phyloP scores from a whole-genome alignment of 352 stramenopile genomes.

The Pythium scleroteichum region DNA sequence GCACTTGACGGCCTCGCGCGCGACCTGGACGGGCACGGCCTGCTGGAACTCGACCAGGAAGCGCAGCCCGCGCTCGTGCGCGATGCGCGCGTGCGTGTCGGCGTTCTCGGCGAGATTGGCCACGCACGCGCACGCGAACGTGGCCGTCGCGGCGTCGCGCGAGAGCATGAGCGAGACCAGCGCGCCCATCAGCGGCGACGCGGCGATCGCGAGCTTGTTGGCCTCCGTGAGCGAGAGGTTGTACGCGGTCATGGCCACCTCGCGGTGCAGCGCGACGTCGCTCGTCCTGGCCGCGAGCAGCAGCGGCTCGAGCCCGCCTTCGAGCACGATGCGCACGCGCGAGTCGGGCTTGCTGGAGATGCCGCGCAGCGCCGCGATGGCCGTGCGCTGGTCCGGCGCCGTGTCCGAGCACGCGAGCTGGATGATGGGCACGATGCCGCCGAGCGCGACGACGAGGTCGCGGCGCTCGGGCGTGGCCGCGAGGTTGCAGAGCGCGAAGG shows the following conservation, averaged over 20 bases:
- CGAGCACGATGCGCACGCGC: conserved; percentile 86
- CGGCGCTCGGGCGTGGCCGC: conserved; percentile 83
- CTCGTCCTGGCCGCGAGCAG: conserved; percentile 74
- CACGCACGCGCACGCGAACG: conserved; percentile 78
- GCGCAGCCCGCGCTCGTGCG: conserved; percentile 64
- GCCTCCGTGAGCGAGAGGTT: conserved; percentile 93
- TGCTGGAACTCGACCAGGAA: conserved; percentile 79
- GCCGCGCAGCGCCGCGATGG: conserved; percentile 90
- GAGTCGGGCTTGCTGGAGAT: conserved; percentile 85
- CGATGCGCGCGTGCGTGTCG: conserved; percentile 85
- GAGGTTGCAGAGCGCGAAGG: conserved; percentile 96
- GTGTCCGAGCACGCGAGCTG: conserved; percentile 92
- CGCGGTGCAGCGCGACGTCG: conserved; percentile 78
- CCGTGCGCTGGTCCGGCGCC: conserved; percentile 86
- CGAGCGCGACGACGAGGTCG: conserved; percentile 91
- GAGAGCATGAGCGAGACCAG: conserved; percentile 89
- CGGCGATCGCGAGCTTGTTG: conserved; percentile 93
- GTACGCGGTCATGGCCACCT: conserved; percentile 90
- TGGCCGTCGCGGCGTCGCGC: conserved; percentile 64
- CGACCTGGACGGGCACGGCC: conserved; percentile 33
- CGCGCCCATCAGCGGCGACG: conserved; percentile 71
- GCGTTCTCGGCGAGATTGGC: conserved; percentile 94
- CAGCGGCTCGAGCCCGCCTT: conserved; percentile 90
- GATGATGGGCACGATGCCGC: conserved; percentile 94
- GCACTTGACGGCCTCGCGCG: conserved; percentile 72